Conservation (phyloP, 2,329 filamentous ascomycete genomes). For the Xylariaceae sp. region DNA sequence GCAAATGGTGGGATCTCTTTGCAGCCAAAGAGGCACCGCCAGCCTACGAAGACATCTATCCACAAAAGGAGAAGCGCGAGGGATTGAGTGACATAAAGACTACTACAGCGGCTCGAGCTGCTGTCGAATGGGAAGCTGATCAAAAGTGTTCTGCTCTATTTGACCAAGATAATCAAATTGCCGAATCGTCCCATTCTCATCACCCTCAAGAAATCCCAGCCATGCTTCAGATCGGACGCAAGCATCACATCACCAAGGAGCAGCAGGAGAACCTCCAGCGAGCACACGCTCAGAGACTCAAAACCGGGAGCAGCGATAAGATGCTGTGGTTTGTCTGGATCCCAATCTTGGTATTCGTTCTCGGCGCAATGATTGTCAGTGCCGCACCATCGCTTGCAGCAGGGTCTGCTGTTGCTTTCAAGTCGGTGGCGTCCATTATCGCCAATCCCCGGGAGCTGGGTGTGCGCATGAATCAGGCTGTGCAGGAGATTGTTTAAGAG, state of each 20-base stretch:
- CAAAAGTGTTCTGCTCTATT: constrained; percentile 51
- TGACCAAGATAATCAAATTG: constrained; percentile 35
- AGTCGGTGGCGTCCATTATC: constrained; percentile 10
- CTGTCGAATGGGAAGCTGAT: constrained; percentile 55
- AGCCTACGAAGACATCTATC: constrained; percentile 76
- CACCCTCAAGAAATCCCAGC: constrained; percentile 29
- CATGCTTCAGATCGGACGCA: constrained; percentile 57
- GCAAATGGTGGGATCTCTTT: constrained; percentile 64
- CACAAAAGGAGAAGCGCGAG: constrained; percentile 41
- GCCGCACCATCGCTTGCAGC: constrained; percentile 25
- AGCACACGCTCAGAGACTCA: constrained; percentile 58
- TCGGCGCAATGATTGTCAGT: constrained; percentile 32
- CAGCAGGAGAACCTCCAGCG: constrained; percentile 61
- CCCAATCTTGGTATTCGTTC: constrained; percentile 31
- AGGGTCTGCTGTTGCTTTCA: constrained; percentile 11
- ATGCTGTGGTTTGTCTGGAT: constrained; percentile 66
- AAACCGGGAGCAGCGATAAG: constrained; percentile 58
- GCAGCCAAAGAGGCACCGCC: constrained; percentile 54
- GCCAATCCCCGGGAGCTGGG: constrained; percentile 16
- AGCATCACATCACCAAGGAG: constrained; percentile 60
- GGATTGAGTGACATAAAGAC: constrained; percentile 52
- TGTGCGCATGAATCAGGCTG: constrained; percentile 5
- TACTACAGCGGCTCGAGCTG: constrained; percentile 52
- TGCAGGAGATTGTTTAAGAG: constrained; percentile 5
- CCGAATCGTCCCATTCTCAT: constrained; percentile 10